phyloP scores from a whole-genome alignment of 106 monocot genomes.

The Gastrodia elata region DNA sequence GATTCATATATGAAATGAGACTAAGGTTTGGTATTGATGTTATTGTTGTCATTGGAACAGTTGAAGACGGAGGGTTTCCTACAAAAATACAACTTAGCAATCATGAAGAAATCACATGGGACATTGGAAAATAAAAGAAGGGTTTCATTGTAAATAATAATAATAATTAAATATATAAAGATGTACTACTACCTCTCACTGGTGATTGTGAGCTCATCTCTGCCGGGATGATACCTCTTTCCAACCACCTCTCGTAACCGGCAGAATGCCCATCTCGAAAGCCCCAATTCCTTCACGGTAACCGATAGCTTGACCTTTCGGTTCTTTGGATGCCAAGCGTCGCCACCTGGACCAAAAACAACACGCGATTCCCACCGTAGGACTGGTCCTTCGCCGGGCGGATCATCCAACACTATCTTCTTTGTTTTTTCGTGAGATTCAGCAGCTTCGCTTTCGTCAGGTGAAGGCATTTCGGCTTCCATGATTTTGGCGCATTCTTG shows the following conservation, averaged over 20 bases:
- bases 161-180: too few species aligned
- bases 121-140: background rate
- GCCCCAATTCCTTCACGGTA: slow-evolving; percentile 83
- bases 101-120: too few species aligned
- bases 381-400: slow-evolving; percentile 88
- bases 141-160: background rate
- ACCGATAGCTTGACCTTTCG: slow-evolving; percentile 86
- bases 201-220: slow-evolving; percentile 93
- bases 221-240: slow-evolving; percentile 81
- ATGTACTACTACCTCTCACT: slow-evolving; percentile 74
- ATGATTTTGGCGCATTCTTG: slow-evolving; percentile 54
- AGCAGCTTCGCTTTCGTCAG: slow-evolving; percentile 23
- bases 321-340: slow-evolving; percentile 91
- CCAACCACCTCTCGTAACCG: slow-evolving; percentile 78
- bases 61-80: too few species aligned
- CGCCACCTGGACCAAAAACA: slow-evolving; percentile 84
- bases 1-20: too few species aligned
- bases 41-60: too few species aligned
- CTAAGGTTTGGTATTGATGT: too few species aligned
- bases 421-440: slow-evolving; percentile 30
- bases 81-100: too few species aligned
- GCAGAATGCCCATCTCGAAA: slow-evolving; percentile 54
- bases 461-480: slow-evolving; percentile 35
- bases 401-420: slow-evolving; percentile 51
- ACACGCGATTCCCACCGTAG: slow-evolving; percentile 87